Percentiles rank a stretch among this genome's conserved stretches.
These are phyloP conservation scores for Colletotrichum ledebouriae DNA, from an alignment of 2,329 filamentous ascomycete genomes.

Conservation along the genomic window DNA sequence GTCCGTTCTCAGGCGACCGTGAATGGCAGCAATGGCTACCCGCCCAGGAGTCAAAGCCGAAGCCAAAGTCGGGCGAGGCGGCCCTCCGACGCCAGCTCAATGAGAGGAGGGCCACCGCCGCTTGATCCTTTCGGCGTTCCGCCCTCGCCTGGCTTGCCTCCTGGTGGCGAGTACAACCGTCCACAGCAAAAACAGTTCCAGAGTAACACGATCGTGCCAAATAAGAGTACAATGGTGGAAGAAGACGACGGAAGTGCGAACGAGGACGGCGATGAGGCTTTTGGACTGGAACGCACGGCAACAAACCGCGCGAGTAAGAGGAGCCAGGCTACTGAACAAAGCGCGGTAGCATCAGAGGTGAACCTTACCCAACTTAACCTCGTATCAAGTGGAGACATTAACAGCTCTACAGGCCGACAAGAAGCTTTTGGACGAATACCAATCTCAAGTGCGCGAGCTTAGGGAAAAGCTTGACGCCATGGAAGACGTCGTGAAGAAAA, in stretches of 20 bases:
- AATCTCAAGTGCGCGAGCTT: constrained; percentile 80
- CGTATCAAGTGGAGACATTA: constrained; percentile 40
- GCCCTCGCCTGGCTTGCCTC: constrained; percentile 67
- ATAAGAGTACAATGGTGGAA: constrained; percentile 97
- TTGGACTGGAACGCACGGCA: constrained; percentile 65
- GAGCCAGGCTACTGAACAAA: constrained; percentile 50
- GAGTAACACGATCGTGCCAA: constrained; percentile 95
- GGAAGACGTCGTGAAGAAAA: constrained; percentile 77
- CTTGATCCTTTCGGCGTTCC: constrained; percentile 66
- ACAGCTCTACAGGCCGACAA: constrained; percentile 68
- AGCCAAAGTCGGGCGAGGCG: constrained; percentile 67
- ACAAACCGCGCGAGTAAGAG: constrained; percentile 44
- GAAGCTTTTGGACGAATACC: constrained; percentile 82
- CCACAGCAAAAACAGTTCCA: constrained; percentile 92
- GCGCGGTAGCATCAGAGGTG: constrained; percentile 57
- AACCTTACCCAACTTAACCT: constrained; percentile 29
- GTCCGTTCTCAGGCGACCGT: constrained; percentile 71
- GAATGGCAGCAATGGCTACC: constrained; percentile 66
- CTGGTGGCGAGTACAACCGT: constrained; percentile 76
- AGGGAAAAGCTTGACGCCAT: constrained; percentile 80
- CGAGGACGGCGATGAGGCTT: constrained; percentile 72
- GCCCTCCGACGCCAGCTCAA: constrained; percentile 74
- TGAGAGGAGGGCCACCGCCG: constrained; percentile 61
- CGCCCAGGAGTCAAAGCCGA: constrained; percentile 65
- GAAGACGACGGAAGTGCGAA: constrained; percentile 80